Evolutionary conservation across 1,284 basidiomycete genomes (phyloP).

Genomic region (Pseudozyma hubeiensis): DNA sequence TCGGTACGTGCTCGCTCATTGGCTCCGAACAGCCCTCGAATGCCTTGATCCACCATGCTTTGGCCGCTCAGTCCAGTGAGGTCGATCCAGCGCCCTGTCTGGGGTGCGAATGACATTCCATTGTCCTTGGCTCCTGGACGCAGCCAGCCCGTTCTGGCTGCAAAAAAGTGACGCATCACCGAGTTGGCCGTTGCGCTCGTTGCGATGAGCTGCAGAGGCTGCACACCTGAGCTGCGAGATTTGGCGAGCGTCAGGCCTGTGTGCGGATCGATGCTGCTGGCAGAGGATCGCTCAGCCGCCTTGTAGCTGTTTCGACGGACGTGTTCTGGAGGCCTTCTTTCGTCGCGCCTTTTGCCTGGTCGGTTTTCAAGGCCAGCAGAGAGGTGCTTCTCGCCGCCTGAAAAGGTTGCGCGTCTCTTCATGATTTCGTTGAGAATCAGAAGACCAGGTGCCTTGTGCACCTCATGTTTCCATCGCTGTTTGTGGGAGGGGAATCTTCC

Average conservation of each 20-base stretch:
- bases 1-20: conserved; percentile 34
- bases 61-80: conserved; percentile 59
- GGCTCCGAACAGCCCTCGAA: conserved; percentile 39
- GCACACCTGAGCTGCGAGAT: conserved; percentile 26
- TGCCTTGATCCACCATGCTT: conserved; percentile 48
- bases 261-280: conserved; percentile 7
- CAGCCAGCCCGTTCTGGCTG: conserved; percentile 66
- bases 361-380: conserved; percentile 60
- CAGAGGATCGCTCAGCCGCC: conserved; percentile 37
- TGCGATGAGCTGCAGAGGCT: conserved; percentile 62
- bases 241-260: conserved; percentile 39
- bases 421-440: conserved; percentile 59
- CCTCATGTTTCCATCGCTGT: conserved; percentile 60
- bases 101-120: conserved; percentile 28
- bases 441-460: conserved; percentile 61
- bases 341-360: conserved; percentile 40
- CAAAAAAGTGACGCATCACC: conserved; percentile 66
- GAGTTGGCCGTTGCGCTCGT: conserved; percentile 66
- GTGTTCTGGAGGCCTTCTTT: conserved; percentile 53
- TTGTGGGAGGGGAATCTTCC: conserved; percentile 62
- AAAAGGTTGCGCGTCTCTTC: conserved; percentile 55
- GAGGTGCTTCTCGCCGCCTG: conserved; percentile 56
- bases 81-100: conserved; percentile 65
- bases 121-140: conserved; percentile 57
- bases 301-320: conserved; percentile 56